Evolutionary conservation across 768 basidiomycete genomes (phyloP).

Genomic region (Gloeopeniophorella convolvens): DNA sequence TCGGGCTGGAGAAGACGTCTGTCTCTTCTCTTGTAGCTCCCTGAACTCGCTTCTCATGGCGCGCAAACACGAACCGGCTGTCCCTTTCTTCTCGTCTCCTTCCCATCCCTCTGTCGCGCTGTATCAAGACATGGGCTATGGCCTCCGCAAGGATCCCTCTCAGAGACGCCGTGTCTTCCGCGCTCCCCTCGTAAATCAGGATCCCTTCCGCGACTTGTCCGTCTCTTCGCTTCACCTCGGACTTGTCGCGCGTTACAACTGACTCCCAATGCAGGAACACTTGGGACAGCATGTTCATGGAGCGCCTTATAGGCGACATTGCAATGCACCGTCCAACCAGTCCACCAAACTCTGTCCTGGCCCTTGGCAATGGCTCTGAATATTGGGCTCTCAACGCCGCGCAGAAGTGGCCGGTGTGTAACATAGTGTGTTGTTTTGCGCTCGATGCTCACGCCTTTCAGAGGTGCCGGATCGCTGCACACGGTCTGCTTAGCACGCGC

Average conservation of each 20-base stretch:
- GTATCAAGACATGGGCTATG: slow-evolving; percentile 1
- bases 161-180: slow-evolving; percentile 6
- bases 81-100: no score
- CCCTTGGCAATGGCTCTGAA: slow-evolving; percentile 68
- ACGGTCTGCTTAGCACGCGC: slow-evolving; percentile 5
- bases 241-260: slow-evolving; percentile 2
- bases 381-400: slow-evolving; percentile 68
- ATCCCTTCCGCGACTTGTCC: slow-evolving; percentile 8
- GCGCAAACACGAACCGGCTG: no score
- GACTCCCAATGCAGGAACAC: slow-evolving; percentile 43
- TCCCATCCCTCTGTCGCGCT: neutral
- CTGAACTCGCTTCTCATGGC: no score
- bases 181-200: slow-evolving; percentile 4
- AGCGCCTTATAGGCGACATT: slow-evolving; percentile 39
- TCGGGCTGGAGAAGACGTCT: no score
- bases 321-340: slow-evolving; percentile 48
- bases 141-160: neutral
- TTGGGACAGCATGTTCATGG: slow-evolving; percentile 66
- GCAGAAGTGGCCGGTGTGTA: slow-evolving; percentile 54
- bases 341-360: slow-evolving; percentile 50
- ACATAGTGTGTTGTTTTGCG: neutral
- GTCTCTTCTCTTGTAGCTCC: no score
- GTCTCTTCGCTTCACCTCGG: neutral
- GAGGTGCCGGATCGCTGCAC: slow-evolving; percentile 10
- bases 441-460: neutral